These are phyloP conservation scores for Striga hermonthica DNA, from an alignment of 305 asterid species.

Conservation along the genomic window DNA sequence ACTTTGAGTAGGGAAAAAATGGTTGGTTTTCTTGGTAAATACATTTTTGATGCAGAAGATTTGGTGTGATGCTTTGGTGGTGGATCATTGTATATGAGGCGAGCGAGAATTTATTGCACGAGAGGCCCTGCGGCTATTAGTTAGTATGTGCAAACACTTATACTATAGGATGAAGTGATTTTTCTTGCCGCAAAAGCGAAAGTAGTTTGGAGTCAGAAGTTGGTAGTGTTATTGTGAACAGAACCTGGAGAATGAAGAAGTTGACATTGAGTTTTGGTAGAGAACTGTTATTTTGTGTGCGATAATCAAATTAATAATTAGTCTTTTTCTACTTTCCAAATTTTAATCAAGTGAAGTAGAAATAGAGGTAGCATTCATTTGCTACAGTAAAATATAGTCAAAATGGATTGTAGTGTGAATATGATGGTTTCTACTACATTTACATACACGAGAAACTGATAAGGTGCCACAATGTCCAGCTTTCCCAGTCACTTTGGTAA, in stretches of 20 bases:
- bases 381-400: not conserved
- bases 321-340: too few species aligned
- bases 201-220: not conserved
- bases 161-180: too few species aligned
- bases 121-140: conserved; percentile 4
- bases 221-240: not conserved
- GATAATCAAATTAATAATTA: too few species aligned
- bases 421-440: conserved; percentile 3
- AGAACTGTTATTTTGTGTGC: too few species aligned
- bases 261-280: too few species aligned
- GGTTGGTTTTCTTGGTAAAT: not conserved
- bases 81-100: conserved; percentile 7
- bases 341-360: not conserved
- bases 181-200: not conserved
- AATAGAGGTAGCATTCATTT: not conserved
- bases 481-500: not conserved
- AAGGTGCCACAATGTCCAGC: not conserved
- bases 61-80: conserved; percentile 13
- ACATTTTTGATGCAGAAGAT: conserved; percentile 1
- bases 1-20: conserved; percentile 7
- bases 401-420: not conserved
- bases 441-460: not conserved
- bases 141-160: not conserved
- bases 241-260: not conserved
- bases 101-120: conserved; percentile 5